phyloP scores from a whole-genome alignment of 83 land plant genomes.

The Picea abies region DNA sequence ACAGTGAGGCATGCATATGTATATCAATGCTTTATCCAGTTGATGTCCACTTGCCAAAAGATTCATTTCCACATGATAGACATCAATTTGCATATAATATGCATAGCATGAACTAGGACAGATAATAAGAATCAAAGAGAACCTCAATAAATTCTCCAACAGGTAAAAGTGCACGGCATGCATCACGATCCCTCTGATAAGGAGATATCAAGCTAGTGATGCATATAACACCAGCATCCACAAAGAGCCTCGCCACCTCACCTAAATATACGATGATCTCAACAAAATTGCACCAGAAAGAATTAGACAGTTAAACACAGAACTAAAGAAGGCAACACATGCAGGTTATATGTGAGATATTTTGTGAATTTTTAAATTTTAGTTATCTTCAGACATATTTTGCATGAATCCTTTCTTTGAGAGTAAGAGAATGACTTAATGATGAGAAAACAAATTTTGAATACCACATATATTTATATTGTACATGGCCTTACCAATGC shows the following conservation, averaged over 20 bases:
- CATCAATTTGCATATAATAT: neutral
- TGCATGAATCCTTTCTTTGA: neutral
- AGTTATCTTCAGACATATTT: neutral
- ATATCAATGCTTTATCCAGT: neutral
- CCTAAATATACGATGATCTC: constrained; percentile 31
- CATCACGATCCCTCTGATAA: constrained; percentile 75
- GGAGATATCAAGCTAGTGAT: constrained; percentile 93
- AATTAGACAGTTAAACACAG: neutral
- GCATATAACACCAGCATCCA: constrained; percentile 88
- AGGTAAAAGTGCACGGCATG: constrained; percentile 66
- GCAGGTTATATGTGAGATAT: neutral
- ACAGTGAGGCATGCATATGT: neutral
- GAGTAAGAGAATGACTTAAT: neutral
- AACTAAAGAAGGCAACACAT: neutral
- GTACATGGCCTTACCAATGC: constrained; percentile 49
- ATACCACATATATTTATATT: neutral
- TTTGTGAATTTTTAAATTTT: neutral
- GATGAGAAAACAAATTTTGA: too few relatives aligned
- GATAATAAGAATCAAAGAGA: neutral
- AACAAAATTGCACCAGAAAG: neutral
- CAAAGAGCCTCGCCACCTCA: constrained; percentile 92
- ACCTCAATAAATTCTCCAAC: constrained; percentile 83
- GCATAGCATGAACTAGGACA: neutral
- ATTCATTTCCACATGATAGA: neutral
- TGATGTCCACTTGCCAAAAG: neutral